Base-by-base conservation (phyloP, 202 grass and related monocot genomes). In the Eragrostis tef region DNA sequence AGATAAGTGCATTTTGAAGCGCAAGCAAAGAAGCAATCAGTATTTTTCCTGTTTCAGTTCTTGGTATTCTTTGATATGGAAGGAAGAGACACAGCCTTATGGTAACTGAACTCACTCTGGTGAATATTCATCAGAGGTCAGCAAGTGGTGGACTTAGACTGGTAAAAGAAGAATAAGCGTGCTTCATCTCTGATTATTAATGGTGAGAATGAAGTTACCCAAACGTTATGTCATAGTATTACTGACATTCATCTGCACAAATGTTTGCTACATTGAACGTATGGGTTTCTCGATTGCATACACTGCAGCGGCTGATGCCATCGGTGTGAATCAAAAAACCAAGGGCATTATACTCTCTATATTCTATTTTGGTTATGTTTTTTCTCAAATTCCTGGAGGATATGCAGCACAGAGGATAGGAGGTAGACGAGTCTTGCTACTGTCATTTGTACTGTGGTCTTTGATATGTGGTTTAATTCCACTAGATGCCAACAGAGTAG, bases 241-340 rank as follows among this genome's bases (percentile, higher is more conserved):
- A 72, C 80, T 98, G 66, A 98, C 90, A 66, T 98, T 98, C 51
- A 77, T 98, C 66, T 94, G 95, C 90, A 98, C 95, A 53, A 94
- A 90, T 82, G 92, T 94, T 25, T 98, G 90, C 79, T 98, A 98
- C 69, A 86, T 98, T 42, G 92, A 98, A 71, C 92, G 92, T 11
- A 87, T 94, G 24, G 92, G 95, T 66, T 98, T 98, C 88, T 90
- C 95, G 6, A 93, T 98, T 92, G 88, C 95, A 57, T 98, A 98
- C 64, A 98, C 95, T 5, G 59, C 86, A 1, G 84, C 85, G 39
- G 88, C 95, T 71, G 90, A 91, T 53, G 57, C 83, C 64, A 81
- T 82, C 2, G 61, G 88, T 43, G 88, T 94, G 70, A 87, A 90
- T 83, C 90, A 98, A 90, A 20, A 85, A 70, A 93, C 84, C 79